Percentiles rank a stretch among this genome's conserved stretches.
phyloP scores from a whole-genome alignment of 495 filamentous ascomycete genomes.

The Penicillium simplicissimum region DNA sequence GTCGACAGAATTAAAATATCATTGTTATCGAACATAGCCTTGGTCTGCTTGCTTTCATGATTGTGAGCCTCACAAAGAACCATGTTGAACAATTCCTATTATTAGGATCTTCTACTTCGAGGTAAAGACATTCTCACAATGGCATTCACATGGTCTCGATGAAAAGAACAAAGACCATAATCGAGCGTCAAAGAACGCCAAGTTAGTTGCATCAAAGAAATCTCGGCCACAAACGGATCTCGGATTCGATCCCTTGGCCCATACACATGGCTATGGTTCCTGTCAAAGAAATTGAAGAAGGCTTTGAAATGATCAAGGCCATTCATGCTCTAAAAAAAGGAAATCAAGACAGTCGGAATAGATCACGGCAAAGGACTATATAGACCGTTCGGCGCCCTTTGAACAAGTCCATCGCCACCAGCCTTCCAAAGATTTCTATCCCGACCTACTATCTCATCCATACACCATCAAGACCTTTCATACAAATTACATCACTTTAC shows the following conservation, averaged over 20 bases:
- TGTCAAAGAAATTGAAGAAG: neutral
- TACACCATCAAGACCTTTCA: neutral
- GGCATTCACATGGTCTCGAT: neutral
- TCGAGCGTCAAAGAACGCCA: neutral
- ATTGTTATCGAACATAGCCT: conserved; percentile 1
- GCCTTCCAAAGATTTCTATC: neutral
- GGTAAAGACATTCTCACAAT: neutral
- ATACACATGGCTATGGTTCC: neutral
- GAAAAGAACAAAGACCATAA: neutral
- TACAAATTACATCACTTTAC: too few relatives aligned
- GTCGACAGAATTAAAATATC: neutral
- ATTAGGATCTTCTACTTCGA: neutral
- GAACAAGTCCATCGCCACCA: neutral
- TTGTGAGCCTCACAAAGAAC: neutral
- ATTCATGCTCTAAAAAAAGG: neutral
- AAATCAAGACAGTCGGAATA: neutral
- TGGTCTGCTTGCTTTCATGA: neutral
- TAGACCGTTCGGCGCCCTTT: neutral
- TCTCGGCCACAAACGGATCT: neutral
- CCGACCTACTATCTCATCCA: neutral
- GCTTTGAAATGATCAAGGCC: neutral
- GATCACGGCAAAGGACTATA: neutral
- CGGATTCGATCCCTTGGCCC: neutral
- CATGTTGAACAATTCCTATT: neutral
- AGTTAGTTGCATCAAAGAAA: neutral